Conservation (phyloP, 1,284 basidiomycete genomes). For the Psilocybe mexicana region DNA sequence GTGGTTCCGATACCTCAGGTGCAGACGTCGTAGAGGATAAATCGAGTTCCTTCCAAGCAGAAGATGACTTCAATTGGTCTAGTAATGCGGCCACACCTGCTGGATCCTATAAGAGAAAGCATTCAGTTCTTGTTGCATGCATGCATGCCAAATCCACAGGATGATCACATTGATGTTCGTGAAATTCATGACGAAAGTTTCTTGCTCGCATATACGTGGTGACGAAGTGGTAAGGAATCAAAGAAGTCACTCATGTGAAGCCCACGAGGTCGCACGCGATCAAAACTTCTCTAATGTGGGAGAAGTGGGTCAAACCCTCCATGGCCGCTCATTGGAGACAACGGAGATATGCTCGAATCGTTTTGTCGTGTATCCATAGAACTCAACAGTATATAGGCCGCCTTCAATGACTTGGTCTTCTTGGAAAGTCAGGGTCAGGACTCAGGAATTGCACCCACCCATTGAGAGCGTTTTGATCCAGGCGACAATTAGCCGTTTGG, state of each 20-base stretch:
- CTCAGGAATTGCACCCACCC: too few species aligned
- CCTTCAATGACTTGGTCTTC: too few species aligned
- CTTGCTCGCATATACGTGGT: background rate
- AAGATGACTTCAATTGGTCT: slow-evolving; percentile 60
- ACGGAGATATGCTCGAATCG: too few species aligned
- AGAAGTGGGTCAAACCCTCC: too few species aligned
- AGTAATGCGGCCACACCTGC: slow-evolving; percentile 64
- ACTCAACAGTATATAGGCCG: too few species aligned
- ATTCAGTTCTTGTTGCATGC: slow-evolving; percentile 1
- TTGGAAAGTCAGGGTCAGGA: too few species aligned
- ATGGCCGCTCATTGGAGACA: too few species aligned
- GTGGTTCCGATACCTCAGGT: slow-evolving; percentile 20
- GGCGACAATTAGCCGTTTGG: too few species aligned
- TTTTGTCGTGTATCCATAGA: too few species aligned
- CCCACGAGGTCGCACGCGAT: background rate
- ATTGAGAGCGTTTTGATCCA: too few species aligned
- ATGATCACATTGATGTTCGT: slow-evolving; percentile 44
- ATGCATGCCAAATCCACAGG: slow-evolving; percentile 3
- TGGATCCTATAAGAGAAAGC: slow-evolving; percentile 48
- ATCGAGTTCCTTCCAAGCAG: slow-evolving; percentile 64
- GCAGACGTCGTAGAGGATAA: slow-evolving; percentile 26
- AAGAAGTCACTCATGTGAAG: background rate
- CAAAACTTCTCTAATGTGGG: too few species aligned
- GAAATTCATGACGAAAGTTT: slow-evolving; percentile 31
- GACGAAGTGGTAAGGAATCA: background rate